phyloP scores from a whole-genome alignment of 768 basidiomycete genomes.

The Hirschioporus abietinus region DNA sequence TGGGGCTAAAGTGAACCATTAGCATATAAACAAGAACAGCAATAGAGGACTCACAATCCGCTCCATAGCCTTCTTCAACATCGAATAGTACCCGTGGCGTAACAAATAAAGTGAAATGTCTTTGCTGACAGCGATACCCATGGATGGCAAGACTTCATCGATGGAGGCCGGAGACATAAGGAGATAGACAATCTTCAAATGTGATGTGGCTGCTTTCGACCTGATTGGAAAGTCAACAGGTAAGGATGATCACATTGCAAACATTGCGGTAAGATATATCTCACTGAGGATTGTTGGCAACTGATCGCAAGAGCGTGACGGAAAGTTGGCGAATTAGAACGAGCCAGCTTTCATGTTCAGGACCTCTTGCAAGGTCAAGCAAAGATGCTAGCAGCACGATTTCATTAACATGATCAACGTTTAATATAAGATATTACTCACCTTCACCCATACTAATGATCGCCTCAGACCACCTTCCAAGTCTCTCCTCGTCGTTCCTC shows the following conservation, averaged over 20 bases:
- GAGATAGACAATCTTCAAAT: conserved; percentile 46
- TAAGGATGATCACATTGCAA: not conserved
- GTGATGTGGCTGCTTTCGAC: conserved; percentile 36
- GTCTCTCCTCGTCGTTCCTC: conserved; percentile 32
- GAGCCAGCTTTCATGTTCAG: conserved; percentile 49
- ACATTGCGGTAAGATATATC: conserved; percentile 18
- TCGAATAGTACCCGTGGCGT: conserved; percentile 14
- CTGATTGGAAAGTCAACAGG: conserved; percentile 28
- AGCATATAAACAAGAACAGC: not conserved
- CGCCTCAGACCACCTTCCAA: conserved; percentile 27
- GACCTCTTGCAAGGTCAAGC: conserved; percentile 32
- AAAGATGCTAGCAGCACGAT: conserved; percentile 31
- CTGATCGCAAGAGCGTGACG: conserved; percentile 45
- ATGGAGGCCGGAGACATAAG: conserved; percentile 31
- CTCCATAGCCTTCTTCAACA: conserved; percentile 36
- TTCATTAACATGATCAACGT: conserved; percentile 2
- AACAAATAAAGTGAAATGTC: conserved; percentile 10
- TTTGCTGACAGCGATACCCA: conserved; percentile 18
- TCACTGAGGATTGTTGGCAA: conserved; percentile 46
- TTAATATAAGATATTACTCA: conserved; percentile 14
- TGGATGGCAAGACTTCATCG: conserved; percentile 18
- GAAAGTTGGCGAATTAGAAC: conserved; percentile 48
- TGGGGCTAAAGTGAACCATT: conserved; percentile 35
- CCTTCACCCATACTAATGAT: conserved; percentile 17
- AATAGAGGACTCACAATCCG: conserved; percentile 41